phyloP scores from a whole-genome alignment of 2,329 filamentous ascomycete species.

The Exserohilum turcica region DNA sequence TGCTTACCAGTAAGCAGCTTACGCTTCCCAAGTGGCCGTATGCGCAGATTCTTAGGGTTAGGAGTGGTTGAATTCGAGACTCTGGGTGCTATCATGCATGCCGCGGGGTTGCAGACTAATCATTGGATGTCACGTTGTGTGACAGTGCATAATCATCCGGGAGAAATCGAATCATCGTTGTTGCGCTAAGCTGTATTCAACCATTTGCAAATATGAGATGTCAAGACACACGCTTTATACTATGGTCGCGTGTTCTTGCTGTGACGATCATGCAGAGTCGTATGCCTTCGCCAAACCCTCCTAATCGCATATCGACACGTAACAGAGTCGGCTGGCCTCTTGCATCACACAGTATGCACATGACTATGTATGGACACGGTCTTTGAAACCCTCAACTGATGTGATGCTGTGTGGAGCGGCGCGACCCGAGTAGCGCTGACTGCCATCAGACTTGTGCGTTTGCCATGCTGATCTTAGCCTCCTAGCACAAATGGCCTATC shows the following conservation, averaged over 20 bases:
- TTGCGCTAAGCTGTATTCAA: background rate
- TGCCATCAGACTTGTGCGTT: background rate
- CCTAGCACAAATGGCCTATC: background rate
- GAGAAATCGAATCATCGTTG: too few relatives aligned
- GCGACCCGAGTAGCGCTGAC: background rate
- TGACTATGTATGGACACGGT: background rate
- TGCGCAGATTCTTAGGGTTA: too few relatives aligned
- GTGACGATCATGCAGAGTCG: background rate
- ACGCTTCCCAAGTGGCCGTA: too few relatives aligned
- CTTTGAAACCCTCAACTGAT: background rate
- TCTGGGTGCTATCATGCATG: background rate
- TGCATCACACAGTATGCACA: background rate
- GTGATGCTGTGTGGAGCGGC: background rate
- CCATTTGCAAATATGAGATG: too few relatives aligned
- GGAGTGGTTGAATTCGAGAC: background rate
- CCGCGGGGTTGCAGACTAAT: background rate
- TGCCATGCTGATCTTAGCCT: background rate
- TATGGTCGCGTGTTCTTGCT: background rate
- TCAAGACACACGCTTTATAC: too few relatives aligned
- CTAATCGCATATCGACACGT: background rate
- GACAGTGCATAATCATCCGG: background rate
- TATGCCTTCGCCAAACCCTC: background rate
- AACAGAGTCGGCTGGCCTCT: background rate
- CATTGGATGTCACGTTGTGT: background rate
- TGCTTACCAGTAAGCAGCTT: conserved; percentile 1